Evolutionary conservation across 179 eudicot species (phyloP).

Genomic region (Camellia oleifera): DNA sequence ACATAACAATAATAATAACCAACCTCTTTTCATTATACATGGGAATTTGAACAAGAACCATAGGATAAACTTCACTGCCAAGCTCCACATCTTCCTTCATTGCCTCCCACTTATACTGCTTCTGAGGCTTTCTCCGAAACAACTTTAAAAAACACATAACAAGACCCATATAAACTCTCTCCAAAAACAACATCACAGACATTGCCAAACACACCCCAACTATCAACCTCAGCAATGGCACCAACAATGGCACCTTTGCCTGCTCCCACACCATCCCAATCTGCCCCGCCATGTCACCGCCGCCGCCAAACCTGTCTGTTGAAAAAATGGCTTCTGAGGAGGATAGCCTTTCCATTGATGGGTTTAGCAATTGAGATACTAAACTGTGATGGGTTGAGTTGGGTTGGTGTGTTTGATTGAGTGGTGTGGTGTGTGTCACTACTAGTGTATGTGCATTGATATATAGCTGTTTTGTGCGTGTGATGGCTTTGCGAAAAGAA

Average conservation of each 20-base stretch:
- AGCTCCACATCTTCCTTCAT: slow-evolving; percentile 75
- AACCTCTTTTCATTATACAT: slow-evolving; percentile 91
- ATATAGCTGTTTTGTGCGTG: background rate
- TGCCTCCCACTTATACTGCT: slow-evolving; percentile 66
- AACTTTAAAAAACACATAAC: slow-evolving; percentile 49
- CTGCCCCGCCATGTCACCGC: slow-evolving; percentile 17
- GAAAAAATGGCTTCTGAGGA: background rate
- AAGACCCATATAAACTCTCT: slow-evolving; percentile 67
- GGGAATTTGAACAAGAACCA: slow-evolving; percentile 85
- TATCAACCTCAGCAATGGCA: slow-evolving; percentile 44
- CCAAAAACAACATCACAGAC: slow-evolving; percentile 71
- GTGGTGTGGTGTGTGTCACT: background rate
- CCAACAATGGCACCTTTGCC: slow-evolving; percentile 48
- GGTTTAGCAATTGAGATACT: too few relatives aligned
- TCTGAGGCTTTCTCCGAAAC: slow-evolving; percentile 54
- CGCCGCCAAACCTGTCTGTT: background rate
- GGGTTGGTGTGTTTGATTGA: too few relatives aligned
- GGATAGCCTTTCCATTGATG: slow-evolving; percentile 10
- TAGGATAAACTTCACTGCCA: slow-evolving; percentile 61
- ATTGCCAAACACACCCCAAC: slow-evolving; percentile 56
- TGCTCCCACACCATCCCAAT: slow-evolving; percentile 53
- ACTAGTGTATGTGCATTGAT: background rate
- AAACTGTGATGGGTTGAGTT: too few relatives aligned
- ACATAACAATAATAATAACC: background rate
- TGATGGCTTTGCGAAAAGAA: slow-evolving; percentile 16